phyloP scores from a whole-genome alignment of 306 rosid species.

The Cicer chorassanicum region DNA sequence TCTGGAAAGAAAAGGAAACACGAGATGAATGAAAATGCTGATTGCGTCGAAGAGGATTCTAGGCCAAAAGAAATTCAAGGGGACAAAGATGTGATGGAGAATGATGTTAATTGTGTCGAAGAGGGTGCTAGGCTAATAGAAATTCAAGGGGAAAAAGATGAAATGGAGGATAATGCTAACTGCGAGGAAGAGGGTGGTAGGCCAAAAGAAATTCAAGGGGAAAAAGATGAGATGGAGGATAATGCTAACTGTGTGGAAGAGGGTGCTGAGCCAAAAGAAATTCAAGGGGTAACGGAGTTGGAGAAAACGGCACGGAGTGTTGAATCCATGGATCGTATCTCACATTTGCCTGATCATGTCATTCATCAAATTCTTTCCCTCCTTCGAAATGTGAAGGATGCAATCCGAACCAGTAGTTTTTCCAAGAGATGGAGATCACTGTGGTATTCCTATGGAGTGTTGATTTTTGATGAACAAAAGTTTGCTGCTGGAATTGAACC shows the following conservation, averaged over 20 bases:
- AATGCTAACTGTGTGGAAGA: background rate
- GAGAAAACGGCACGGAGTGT: conserved; percentile 22
- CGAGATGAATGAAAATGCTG: background rate
- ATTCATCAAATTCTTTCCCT: conserved; percentile 58
- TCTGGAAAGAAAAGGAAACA: conserved; percentile 30
- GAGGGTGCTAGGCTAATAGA: conserved; percentile 25
- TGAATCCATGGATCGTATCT: conserved; percentile 43
- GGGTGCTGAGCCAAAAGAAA: conserved; percentile 30
- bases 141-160: background rate
- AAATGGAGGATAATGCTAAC: background rate
- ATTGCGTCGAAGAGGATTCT: conserved; percentile 7
- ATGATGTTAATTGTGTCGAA: background rate
- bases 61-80: conserved; percentile 19
- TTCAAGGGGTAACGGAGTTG: background rate
- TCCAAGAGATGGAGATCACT: conserved; percentile 63
- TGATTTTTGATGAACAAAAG: conserved; percentile 54
- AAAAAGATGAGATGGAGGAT: conserved; percentile 3
- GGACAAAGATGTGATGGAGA: conserved; percentile 4
- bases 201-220: background rate
- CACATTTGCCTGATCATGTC: conserved; percentile 55
- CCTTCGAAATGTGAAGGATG: conserved; percentile 50
- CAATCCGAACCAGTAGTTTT: conserved; percentile 56
- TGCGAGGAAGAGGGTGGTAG: conserved; percentile 15
- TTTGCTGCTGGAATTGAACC: conserved; percentile 33
- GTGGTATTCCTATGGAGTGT: conserved; percentile 54